These are phyloP conservation scores for Pythium graminicola DNA, from an alignment of 352 stramenopile genomes.

Conservation along the genomic window DNA sequence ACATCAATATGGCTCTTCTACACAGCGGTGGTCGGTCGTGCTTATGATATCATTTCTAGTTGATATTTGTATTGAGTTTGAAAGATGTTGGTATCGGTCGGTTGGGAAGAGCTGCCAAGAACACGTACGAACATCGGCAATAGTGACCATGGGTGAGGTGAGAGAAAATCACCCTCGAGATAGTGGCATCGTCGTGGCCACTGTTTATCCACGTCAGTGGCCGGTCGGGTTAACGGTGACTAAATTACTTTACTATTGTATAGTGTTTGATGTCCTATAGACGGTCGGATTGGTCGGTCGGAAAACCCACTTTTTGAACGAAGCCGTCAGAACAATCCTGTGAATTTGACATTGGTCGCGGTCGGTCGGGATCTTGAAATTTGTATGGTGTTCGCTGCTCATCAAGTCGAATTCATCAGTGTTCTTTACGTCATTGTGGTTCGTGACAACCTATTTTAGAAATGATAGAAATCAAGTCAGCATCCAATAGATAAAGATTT, in stretches of 20 bases:
- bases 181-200: conserved; percentile 11
- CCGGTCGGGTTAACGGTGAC: conserved; percentile 8
- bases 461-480: not conserved
- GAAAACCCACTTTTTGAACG: conserved; percentile 2
- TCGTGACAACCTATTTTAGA: not conserved
- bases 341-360: not conserved
- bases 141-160: not conserved
- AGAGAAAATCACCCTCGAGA: not conserved
- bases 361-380: conserved; percentile 8
- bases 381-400: conserved; percentile 11
- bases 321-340: conserved; percentile 12
- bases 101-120: not conserved
- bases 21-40: not conserved
- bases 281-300: conserved; percentile 2
- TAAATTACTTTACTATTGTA: not conserved
- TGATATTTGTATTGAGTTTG: not conserved
- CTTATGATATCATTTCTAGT: too few species aligned
- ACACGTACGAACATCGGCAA: not conserved
- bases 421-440: too few species aligned
- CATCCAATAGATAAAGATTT: too few species aligned
- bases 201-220: not conserved
- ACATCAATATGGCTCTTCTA: not conserved
- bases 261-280: not conserved
- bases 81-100: not conserved
- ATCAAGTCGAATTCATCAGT: conserved; percentile 4